Evolutionary conservation across 345 rosid species (phyloP).

Genomic region (Ceriops decandra): DNA sequence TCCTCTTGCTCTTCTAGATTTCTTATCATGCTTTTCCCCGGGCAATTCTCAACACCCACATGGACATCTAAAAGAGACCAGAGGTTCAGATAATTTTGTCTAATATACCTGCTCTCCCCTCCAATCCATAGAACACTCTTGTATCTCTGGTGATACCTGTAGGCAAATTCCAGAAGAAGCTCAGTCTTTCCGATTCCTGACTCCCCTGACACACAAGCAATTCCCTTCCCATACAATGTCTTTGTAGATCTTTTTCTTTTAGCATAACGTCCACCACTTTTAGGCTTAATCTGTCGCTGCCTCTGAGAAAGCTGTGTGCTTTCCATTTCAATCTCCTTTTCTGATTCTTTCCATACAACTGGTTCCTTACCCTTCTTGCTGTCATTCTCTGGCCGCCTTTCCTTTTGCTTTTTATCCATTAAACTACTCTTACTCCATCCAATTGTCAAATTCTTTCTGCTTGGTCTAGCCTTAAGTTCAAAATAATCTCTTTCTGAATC

Average conservation of each 20-base stretch:
- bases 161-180: slow-evolving; percentile 89
- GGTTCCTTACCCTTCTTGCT: slow-evolving; percentile 81
- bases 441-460: slow-evolving; percentile 60
- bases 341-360: slow-evolving; percentile 90
- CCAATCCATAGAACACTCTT: slow-evolving; percentile 96
- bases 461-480: slow-evolving; percentile 72
- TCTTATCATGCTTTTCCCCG: slow-evolving; percentile 54
- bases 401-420: slow-evolving; percentile 46
- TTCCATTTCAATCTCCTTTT: slow-evolving; percentile 92
- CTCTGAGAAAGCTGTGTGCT: slow-evolving; percentile 38
- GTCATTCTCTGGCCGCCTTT: slow-evolving; percentile 23
- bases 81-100: slow-evolving; percentile 86
- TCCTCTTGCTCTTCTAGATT: slow-evolving; percentile 95
- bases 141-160: slow-evolving; percentile 81
- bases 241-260: slow-evolving; percentile 68
- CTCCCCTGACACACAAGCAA: slow-evolving; percentile 86
- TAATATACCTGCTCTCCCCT: slow-evolving; percentile 77
- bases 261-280: slow-evolving; percentile 37
- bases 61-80: slow-evolving; percentile 75
- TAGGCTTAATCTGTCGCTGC: slow-evolving; percentile 32
- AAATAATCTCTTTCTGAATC: slow-evolving; percentile 77
- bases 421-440: slow-evolving; percentile 65
- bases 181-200: slow-evolving; percentile 93
- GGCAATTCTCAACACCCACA: slow-evolving; percentile 60
- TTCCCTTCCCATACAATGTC: slow-evolving; percentile 72